Evolutionary conservation across 768 basidiomycete species (phyloP).

Genomic region (Amanita pallidorosea): DNA sequence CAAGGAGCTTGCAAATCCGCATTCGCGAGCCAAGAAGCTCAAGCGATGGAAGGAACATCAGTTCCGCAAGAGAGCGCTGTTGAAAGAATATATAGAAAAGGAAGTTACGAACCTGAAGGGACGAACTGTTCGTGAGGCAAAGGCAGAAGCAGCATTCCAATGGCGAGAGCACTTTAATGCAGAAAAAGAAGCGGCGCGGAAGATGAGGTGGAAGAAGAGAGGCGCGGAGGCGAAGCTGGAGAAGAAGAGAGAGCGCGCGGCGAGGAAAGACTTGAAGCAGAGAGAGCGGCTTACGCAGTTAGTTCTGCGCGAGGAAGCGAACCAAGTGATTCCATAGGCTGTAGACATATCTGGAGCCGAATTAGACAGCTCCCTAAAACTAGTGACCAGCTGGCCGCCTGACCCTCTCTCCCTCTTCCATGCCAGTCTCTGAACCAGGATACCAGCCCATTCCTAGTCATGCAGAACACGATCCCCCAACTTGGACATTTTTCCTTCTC

Average conservation of each 20-base stretch:
- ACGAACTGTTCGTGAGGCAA: slow-evolving; percentile 50
- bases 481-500: slow-evolving; percentile 61
- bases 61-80: slow-evolving; percentile 33
- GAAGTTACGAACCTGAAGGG: slow-evolving; percentile 49
- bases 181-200: slow-evolving; percentile 49
- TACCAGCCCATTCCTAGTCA: slow-evolving; percentile 28
- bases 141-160: slow-evolving; percentile 66
- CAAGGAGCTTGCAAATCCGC: slow-evolving; percentile 71
- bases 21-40: slow-evolving; percentile 75
- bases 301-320: slow-evolving; percentile 39
- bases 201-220: slow-evolving; percentile 43
- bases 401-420: slow-evolving; percentile 19
- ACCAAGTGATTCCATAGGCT: slow-evolving; percentile 61
- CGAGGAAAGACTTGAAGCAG: slow-evolving; percentile 41
- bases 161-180: slow-evolving; percentile 52
- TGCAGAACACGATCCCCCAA: slow-evolving; percentile 7
- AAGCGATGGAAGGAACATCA: slow-evolving; percentile 59
- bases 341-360: not conserved
- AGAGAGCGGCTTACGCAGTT: slow-evolving; percentile 46
- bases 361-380: not conserved
- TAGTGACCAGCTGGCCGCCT: no score
- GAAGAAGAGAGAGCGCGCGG: slow-evolving; percentile 44
- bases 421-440: slow-evolving; percentile 17
- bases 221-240: slow-evolving; percentile 38
- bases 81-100: slow-evolving; percentile 41